Conservation (phyloP, 2,329 filamentous ascomycete genomes). For the Coniochaeta pulveracea region DNA sequence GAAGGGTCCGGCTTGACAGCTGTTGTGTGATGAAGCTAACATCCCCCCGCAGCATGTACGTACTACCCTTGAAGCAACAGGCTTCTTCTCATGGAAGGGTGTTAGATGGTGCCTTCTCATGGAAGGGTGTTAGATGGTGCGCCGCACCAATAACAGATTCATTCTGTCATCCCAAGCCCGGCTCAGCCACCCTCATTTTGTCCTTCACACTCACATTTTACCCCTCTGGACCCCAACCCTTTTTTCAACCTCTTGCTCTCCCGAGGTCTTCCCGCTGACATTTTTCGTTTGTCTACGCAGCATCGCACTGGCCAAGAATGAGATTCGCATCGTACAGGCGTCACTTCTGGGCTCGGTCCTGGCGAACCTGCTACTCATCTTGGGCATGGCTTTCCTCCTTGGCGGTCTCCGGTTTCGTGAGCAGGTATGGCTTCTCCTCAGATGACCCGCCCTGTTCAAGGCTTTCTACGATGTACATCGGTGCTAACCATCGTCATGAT, state of each 20-base stretch:
- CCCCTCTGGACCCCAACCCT: neutral
- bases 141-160: no score
- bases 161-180: no score
- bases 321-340: conserved; percentile 66
- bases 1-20: neutral
- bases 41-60: conserved; percentile 41
- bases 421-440: conserved; percentile 28
- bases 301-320: conserved; percentile 36
- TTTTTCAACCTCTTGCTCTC: neutral
- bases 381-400: conserved; percentile 64
- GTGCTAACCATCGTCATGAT: neutral
- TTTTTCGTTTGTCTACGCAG: conserved; percentile 14
- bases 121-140: no score
- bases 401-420: conserved; percentile 59
- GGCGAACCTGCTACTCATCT: conserved; percentile 63
- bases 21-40: conserved; percentile 2
- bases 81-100: no score
- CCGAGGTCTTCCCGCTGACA: no score
- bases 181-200: neutral
- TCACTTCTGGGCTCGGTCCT: conserved; percentile 67
- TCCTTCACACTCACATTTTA: neutral
- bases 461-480: no score
- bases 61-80: no score
- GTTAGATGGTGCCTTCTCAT: no score
- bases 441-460: neutral